Percentiles rank a stretch among this genome's conserved stretches.
phyloP scores from a whole-genome alignment of 140 eudicot species.

The Oenanthe javanica region DNA sequence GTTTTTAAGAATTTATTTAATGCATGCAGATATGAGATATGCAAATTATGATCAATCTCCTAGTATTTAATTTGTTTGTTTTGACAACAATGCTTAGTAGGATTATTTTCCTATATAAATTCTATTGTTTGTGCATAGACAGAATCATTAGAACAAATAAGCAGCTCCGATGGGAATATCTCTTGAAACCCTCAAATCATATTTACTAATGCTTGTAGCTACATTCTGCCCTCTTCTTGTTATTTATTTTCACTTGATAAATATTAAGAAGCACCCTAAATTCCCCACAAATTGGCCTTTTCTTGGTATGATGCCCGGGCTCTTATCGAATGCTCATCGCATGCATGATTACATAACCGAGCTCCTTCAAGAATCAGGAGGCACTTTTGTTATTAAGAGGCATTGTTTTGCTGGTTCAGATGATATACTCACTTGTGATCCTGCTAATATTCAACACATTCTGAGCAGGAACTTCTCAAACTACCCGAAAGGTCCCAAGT shows the following conservation, averaged over 20 bases:
- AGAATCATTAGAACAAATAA: not conserved
- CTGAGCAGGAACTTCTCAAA: slow-evolving; percentile 11
- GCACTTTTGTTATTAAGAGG: not conserved
- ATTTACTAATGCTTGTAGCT: not conserved
- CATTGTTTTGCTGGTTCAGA: not conserved
- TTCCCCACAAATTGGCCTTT: slow-evolving; percentile 8
- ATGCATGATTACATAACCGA: slow-evolving; percentile 10
- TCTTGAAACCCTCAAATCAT: not conserved
- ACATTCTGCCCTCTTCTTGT: not conserved
- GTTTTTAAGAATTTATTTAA: not conserved
- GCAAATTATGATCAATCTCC: not conserved
- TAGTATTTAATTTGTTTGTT: too few species aligned
- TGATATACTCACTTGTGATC: not conserved
- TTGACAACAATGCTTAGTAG: not conserved
- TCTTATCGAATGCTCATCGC: slow-evolving; percentile 9
- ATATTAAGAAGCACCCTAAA: not conserved
- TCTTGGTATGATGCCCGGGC: slow-evolving; percentile 9
- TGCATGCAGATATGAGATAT: not conserved
- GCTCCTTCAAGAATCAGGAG: not conserved
- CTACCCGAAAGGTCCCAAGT: slow-evolving; percentile 10
- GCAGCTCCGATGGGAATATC: not conserved
- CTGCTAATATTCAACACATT: slow-evolving; percentile 3
- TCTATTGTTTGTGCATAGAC: too few species aligned
- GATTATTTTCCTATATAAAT: too few species aligned
- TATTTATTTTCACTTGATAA: not conserved